These are phyloP conservation scores for Acer campestre DNA, from an alignment of 345 rosid genomes.

Conservation along the genomic window DNA sequence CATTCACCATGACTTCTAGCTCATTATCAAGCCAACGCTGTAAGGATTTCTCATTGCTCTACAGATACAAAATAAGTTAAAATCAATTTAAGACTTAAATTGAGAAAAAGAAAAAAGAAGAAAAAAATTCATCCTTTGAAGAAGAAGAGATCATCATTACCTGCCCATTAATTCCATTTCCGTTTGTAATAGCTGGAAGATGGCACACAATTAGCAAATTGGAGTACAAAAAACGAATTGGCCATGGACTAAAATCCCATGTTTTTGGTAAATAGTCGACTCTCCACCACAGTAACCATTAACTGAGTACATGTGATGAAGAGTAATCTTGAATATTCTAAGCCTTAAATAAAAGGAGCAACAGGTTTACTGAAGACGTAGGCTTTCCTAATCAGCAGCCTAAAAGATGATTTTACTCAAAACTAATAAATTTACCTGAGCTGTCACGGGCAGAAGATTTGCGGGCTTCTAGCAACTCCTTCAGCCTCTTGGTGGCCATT, in stretches of 20 bases:
- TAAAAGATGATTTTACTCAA: background rate
- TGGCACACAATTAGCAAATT: constrained; percentile 37
- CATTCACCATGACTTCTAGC: constrained; percentile 98
- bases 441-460: constrained; percentile 83
- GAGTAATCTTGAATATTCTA: constrained; percentile 2
- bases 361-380: constrained; percentile 2
- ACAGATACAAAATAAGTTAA: constrained; percentile 21
- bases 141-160: constrained; percentile 36
- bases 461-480: constrained; percentile 96
- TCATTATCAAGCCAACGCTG: constrained; percentile 97
- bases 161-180: constrained; percentile 82
- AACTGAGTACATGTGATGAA: constrained; percentile 6
- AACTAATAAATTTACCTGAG: constrained; percentile 44
- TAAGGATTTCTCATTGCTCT: constrained; percentile 89
- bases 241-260: background rate
- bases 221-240: constrained; percentile 9
- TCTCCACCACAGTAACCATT: constrained; percentile 16
- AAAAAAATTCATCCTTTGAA: background rate
- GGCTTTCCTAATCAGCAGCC: constrained; percentile 9
- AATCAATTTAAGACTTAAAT: constrained; percentile 14
- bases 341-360: constrained; percentile 1
- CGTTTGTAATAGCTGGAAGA: constrained; percentile 69
- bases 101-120: background rate
- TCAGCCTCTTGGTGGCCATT: constrained; percentile 94
- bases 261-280: constrained; percentile 9